These are phyloP conservation scores for Diaporthe vexans DNA, from an alignment of 2,329 filamentous ascomycete species.

Conservation along the genomic window DNA sequence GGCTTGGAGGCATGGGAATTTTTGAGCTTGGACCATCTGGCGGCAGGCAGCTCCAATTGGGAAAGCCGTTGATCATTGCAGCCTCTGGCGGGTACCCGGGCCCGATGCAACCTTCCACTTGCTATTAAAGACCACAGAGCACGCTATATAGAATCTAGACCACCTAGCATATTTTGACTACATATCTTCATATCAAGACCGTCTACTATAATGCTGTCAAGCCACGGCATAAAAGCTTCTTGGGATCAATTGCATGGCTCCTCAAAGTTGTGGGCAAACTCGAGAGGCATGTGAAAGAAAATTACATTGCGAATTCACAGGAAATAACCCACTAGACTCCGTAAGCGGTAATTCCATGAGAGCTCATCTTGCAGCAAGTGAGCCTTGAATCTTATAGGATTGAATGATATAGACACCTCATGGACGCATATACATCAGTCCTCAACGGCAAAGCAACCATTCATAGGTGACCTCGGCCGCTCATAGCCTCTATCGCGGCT, in stretches of 20 bases:
- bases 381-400: neutral
- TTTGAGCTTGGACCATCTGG: constrained; percentile 41
- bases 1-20: constrained; percentile 36
- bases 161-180: neutral
- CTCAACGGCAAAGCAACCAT: neutral
- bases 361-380: neutral
- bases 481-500: neutral
- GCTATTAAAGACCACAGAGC: neutral
- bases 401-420: neutral
- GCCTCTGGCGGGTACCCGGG: constrained; percentile 10
- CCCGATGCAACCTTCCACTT: constrained; percentile 11
- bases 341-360: constrained; percentile 5
- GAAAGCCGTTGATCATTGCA: constrained; percentile 14
- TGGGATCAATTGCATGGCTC: neutral
- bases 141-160: neutral
- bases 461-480: neutral
- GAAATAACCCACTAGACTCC: neutral
- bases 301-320: neutral
- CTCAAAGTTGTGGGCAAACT: neutral
- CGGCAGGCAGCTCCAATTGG: constrained; percentile 16
- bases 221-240: neutral
- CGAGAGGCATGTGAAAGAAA: neutral
- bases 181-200: neutral
- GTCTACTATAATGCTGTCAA: neutral
- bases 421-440: neutral